phyloP scores from a whole-genome alignment of 2,329 filamentous ascomycete species.

The Alternaria conjuncta region DNA sequence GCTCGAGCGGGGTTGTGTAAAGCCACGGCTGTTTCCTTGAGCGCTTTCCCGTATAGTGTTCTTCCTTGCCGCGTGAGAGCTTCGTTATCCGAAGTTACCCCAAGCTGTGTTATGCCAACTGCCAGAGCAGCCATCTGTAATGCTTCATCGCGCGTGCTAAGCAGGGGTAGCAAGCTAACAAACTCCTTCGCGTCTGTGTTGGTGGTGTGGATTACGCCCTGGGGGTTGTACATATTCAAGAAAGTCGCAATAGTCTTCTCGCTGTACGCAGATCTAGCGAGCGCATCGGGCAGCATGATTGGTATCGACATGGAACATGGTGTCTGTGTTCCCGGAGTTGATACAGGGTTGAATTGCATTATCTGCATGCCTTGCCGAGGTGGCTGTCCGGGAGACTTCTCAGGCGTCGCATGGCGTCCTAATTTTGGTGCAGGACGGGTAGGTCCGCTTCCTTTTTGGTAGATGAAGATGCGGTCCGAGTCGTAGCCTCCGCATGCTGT shows the following conservation, averaged over 20 bases:
- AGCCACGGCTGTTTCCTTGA: constrained; percentile 31
- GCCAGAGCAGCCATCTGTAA: constrained; percentile 34
- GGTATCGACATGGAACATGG: not conserved
- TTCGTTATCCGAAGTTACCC: constrained; percentile 22
- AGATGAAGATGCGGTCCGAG: constrained; percentile 67
- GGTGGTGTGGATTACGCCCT: constrained; percentile 5
- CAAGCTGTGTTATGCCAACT: constrained; percentile 31
- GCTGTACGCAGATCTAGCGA: constrained; percentile 32
- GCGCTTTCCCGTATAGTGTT: constrained; percentile 31
- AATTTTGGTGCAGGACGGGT: not conserved
- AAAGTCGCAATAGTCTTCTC: constrained; percentile 30
- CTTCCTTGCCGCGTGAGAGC: constrained; percentile 27
- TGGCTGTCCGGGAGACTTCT: constrained; percentile 4
- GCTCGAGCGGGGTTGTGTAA: constrained; percentile 21
- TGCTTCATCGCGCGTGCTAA: constrained; percentile 32
- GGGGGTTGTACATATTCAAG: constrained; percentile 28
- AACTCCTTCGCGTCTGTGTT: constrained; percentile 20
- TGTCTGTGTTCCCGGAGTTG: not conserved
- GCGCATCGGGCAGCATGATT: constrained; percentile 15
- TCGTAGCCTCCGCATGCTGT: constrained; percentile 69
- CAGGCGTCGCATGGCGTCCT: not conserved
- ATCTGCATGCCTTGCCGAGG: constrained; percentile 2
- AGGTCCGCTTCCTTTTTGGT: constrained; percentile 15
- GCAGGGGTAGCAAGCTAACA: constrained; percentile 18
- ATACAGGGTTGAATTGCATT: not conserved